phyloP scores from a whole-genome alignment of 2,329 filamentous ascomycete genomes.

The Coleophoma cylindrospora region DNA sequence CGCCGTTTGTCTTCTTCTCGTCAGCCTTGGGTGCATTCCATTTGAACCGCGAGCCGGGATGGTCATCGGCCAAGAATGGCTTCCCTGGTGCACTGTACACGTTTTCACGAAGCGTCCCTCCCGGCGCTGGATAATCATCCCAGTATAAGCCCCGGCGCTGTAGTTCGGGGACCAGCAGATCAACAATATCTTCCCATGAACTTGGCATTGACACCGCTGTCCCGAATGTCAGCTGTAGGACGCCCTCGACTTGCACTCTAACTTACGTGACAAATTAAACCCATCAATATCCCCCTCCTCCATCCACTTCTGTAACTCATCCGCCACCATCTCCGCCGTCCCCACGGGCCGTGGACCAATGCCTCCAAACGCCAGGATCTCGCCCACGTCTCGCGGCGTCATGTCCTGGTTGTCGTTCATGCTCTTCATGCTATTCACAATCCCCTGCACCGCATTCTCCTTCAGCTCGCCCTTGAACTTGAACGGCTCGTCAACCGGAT shows the following conservation, averaged over 20 bases:
- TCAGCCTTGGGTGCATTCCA: not conserved
- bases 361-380: constrained; percentile 63
- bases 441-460: constrained; percentile 35
- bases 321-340: constrained; percentile 58
- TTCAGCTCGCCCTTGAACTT: constrained; percentile 34
- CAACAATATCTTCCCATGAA: constrained; percentile 61
- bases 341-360: constrained; percentile 61
- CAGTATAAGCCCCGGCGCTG: constrained; percentile 46
- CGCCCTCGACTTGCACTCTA: no score
- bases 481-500: constrained; percentile 53
- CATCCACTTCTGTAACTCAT: constrained; percentile 62
- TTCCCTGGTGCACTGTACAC: constrained; percentile 46
- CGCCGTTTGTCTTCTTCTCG: no score
- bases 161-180: constrained; percentile 59
- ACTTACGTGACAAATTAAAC: constrained; percentile 63
- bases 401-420: constrained; percentile 54
- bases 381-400: constrained; percentile 63
- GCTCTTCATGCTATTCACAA: constrained; percentile 35
- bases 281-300: constrained; percentile 65
- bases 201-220: constrained; percentile 50
- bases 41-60: constrained; percentile 18
- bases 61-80: constrained; percentile 41
- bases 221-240: no score
- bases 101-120: constrained; percentile 55
- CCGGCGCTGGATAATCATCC: constrained; percentile 42